Evolutionary conservation across 768 basidiomycete genomes (phyloP).

Genomic region (Podaxis carcinomalis): DNA sequence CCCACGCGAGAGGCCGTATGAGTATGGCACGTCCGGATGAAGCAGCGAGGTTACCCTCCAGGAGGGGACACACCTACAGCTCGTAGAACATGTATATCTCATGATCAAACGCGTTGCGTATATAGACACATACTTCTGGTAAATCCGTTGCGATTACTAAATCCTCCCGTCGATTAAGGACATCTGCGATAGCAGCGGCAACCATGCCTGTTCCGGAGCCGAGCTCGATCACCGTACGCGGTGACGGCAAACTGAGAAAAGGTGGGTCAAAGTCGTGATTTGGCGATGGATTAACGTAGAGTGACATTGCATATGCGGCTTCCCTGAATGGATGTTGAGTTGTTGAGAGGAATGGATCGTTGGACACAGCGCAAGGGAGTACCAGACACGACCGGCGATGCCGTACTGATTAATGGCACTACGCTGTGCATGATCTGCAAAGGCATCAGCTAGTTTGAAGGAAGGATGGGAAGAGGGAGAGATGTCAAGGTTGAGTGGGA

Average conservation of each 20-base stretch:
- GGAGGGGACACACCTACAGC: slow-evolving; percentile 41
- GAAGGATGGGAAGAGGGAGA: slow-evolving; percentile 18
- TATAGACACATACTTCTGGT: slow-evolving; percentile 49
- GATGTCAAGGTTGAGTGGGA: slow-evolving; percentile 18
- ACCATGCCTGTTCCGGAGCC: slow-evolving; percentile 77
- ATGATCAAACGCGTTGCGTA: neutral
- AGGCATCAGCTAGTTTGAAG: slow-evolving; percentile 19
- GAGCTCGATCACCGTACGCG: slow-evolving; percentile 58
- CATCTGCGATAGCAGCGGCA: slow-evolving; percentile 33
- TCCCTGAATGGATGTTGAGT: slow-evolving; percentile 46
- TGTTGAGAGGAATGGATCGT: neutral
- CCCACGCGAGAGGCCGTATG: slow-evolving; percentile 72
- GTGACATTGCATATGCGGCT: slow-evolving; percentile 57
- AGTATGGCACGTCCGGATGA: neutral
- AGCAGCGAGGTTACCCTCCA: slow-evolving; percentile 32
- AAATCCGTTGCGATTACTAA: slow-evolving; percentile 68
- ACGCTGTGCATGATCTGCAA: slow-evolving; percentile 39
- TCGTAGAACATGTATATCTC: neutral
- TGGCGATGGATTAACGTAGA: slow-evolving; percentile 43
- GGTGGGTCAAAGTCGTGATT: slow-evolving; percentile 51
- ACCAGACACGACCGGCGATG: slow-evolving; percentile 87
- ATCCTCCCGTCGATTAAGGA: slow-evolving; percentile 37
- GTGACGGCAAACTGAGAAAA: slow-evolving; percentile 27
- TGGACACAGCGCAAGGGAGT: slow-evolving; percentile 19
- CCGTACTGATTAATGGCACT: slow-evolving; percentile 67